These are phyloP conservation scores for Aspergillus wentii DNA, from an alignment of 495 filamentous ascomycete species.

Conservation along the genomic window DNA sequence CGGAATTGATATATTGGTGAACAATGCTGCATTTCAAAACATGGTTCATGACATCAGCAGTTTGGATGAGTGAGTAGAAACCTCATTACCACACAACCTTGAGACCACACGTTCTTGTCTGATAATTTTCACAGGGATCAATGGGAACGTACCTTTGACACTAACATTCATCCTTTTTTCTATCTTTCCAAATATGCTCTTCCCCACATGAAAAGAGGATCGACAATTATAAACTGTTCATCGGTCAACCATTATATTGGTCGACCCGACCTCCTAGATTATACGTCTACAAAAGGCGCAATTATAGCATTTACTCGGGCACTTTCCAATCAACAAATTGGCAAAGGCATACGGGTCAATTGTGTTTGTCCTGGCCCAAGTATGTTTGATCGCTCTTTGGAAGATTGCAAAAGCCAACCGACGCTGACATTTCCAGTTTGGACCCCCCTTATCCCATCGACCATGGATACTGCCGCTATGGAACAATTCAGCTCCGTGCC, in stretches of 20 bases:
- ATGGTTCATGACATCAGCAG: constrained; percentile 69
- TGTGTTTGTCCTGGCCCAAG: constrained; percentile 71
- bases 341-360: constrained; percentile 76
- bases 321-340: constrained; percentile 68
- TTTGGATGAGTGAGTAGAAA: constrained; percentile 56
- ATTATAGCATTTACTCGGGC: constrained; percentile 78
- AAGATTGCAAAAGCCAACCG: too few species aligned
- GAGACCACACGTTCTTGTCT: not conserved
- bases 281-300: constrained; percentile 79
- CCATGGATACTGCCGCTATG: constrained; percentile 66
- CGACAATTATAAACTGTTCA: constrained; percentile 80
- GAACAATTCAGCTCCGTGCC: constrained; percentile 66
- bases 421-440: constrained; percentile 48
- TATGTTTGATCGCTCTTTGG: constrained; percentile 22
- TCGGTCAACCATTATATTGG: constrained; percentile 80
- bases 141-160: constrained; percentile 72
- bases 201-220: constrained; percentile 69
- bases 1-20: constrained; percentile 70
- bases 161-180: constrained; percentile 71
- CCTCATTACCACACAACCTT: not conserved
- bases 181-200: constrained; percentile 75
- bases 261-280: constrained; percentile 78
- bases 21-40: constrained; percentile 77
- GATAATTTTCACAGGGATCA: constrained; percentile 51
- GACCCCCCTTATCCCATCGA: constrained; percentile 78